Evolutionary conservation across 306 rosid species (phyloP), one percentile per base, ranked within the genome.

Genomic region (Glycyrrhiza uralensis): DNA sequence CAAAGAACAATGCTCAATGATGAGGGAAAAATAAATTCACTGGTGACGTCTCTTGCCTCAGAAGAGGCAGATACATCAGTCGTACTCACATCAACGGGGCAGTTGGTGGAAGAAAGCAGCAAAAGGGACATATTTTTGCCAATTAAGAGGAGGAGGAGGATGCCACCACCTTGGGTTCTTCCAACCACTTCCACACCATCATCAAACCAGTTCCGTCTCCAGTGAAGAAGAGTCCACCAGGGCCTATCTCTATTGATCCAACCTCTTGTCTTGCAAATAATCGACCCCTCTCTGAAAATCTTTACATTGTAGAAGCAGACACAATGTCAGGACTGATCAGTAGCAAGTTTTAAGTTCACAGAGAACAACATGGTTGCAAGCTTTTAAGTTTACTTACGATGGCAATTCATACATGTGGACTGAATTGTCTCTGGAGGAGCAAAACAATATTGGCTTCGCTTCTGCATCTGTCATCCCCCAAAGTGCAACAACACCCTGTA

Each of bases 401-500:
- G 92, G 86, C 32, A 87, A 51, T 65, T 83, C 90, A 20, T 79
- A 81, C 23, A 87, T 4, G 2, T 50, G 26, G 39, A 89, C 87
- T 4, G 76, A 74, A 64, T 74, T 75, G 73, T 85, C 83, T 71
- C 5, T 55, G 29, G 71, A 56, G 0, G 87, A 86, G 80, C 71
- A 76, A 41, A 61, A 75, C 62, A 89, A 32, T 29, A 84, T 59
- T 0, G 18, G 82, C 29, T 82, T 82, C 0, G 0, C 51, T 38
- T 78, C 62, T 26, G 69, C 46, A 45, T 64, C 84, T 23, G 35
- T 41, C 79, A 82, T 78, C 14, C 85, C 87, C 7, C 23, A n/a
- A 3, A 81, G 76, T 11, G 63, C 78, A 19, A 81, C 19, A 45
- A 88, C 59, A 10, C 79, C 85, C 80, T 87, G 67, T n/a, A 46